Conservation (phyloP, 2,329 filamentous ascomycete species). For the Diplodia seriata region DNA sequence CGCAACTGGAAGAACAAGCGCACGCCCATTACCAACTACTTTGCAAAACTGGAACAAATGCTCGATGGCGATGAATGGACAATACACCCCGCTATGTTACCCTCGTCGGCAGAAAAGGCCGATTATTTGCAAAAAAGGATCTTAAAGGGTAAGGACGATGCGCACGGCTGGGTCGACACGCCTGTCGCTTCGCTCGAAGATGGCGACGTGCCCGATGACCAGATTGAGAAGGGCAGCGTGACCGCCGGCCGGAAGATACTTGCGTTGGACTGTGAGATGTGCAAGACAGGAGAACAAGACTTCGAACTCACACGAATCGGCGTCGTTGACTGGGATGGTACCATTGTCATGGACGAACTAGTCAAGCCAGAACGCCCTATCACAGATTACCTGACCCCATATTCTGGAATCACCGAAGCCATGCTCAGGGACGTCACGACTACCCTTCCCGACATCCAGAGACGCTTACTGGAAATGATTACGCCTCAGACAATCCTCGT, state of each 20-base stretch:
- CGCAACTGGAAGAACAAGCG: conserved; percentile 75
- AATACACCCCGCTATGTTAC: conserved; percentile 78
- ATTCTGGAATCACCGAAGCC: conserved; percentile 88
- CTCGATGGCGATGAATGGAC: conserved; percentile 78
- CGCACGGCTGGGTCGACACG: conserved; percentile 84
- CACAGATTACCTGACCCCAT: conserved; percentile 85
- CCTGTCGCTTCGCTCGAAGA: conserved; percentile 70
- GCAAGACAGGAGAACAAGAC: conserved; percentile 78
- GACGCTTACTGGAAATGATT: conserved; percentile 74
- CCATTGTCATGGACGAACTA: conserved; percentile 82
- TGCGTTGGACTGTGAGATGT: conserved; percentile 97
- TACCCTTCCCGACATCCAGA: conserved; percentile 81
- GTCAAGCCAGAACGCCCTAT: conserved; percentile 91
- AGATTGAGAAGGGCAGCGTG: conserved; percentile 81
- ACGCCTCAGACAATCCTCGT: conserved; percentile 75
- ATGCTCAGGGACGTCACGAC: conserved; percentile 86
- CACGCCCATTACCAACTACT: conserved; percentile 80
- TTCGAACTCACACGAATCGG: conserved; percentile 90
- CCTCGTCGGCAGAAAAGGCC: conserved; percentile 61
- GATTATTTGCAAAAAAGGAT: conserved; percentile 62
- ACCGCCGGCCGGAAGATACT: conserved; percentile 81
- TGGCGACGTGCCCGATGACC: conserved; percentile 69
- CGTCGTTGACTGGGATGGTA: conserved; percentile 83
- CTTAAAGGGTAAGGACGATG: conserved; percentile 54
- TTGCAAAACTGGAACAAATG: conserved; percentile 76